Evolutionary conservation across 2,329 filamentous ascomycete species (phyloP), one percentile per base, ranked within the genome.

Genomic region (Clonostachys byssicola): DNA sequence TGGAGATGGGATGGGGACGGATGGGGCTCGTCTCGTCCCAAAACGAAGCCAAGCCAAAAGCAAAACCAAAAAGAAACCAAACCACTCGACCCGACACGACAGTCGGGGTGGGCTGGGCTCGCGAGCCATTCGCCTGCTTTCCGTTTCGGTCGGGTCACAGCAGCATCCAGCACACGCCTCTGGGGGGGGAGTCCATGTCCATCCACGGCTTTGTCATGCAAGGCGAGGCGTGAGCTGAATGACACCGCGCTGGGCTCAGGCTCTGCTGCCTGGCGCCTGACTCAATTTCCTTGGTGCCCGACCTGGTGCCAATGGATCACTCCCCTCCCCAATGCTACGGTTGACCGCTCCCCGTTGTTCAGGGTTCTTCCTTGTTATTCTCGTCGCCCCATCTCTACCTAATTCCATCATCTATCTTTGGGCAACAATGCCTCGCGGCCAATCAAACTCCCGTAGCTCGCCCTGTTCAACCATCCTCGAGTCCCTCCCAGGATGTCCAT

Each of bases 341-440:
- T 60, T 60, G 58, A 64, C 61, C 61, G 61, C 61, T 64, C 54
- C 55, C 62, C 57, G 47, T 51, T 49, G 52, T 61, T 53, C 61
- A 54, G 54, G 61, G 61, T 57, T 58, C 56, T 63, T 53, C 61
- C 61, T 62, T 64, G 61, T 56, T 60, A 53, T 47, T 45, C 47
- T 16, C 14, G 17, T 39, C 23, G 10, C 39, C 33, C 54, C 56
- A 54, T 53, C 53, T 57, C 52, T 56, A 60, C 55, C 57, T 57
- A 56, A 56, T 48, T 51, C 52, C 55, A 53, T 52, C 56, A 56
- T 38, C 33, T 18, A 18, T 16, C 46, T 48, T 56, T 62, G 60
- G 61, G 60, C 61, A 63, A 62, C 60, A 64, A 62, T 55, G 56
- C 55, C 23, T 30, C 54, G 56, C 51, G 54, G 59, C 60, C 61